These are phyloP conservation scores for Dothideomycetes sp. DNA, from an alignment of 2,329 filamentous ascomycete genomes.

Conservation along the genomic window DNA sequence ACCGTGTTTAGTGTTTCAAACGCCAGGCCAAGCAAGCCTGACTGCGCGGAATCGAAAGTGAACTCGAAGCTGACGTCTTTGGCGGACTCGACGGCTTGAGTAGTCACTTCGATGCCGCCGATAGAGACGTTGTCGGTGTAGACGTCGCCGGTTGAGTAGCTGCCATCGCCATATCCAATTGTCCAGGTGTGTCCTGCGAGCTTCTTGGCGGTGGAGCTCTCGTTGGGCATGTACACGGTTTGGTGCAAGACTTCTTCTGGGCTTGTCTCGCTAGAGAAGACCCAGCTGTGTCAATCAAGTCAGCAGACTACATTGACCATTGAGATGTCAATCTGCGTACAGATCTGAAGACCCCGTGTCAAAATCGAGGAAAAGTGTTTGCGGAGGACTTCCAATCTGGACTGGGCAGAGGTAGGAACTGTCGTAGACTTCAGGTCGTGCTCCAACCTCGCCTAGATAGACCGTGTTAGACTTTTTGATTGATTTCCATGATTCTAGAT, in stretches of 20 bases:
- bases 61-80: conserved; percentile 45
- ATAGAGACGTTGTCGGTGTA: conserved; percentile 55
- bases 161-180: conserved; percentile 56
- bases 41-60: conserved; percentile 38
- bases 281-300: no score
- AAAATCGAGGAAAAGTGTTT: conserved; percentile 52
- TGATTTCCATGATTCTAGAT: no score
- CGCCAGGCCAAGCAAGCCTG: conserved; percentile 50
- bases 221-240: conserved; percentile 48
- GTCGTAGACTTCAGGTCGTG: conserved; percentile 2
- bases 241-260: conserved; percentile 38
- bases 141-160: conserved; percentile 52
- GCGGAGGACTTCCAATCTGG: conserved; percentile 52
- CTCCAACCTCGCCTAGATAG: no score
- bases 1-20: conserved; percentile 51
- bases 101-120: conserved; percentile 45
- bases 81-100: conserved; percentile 57
- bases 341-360: conserved; percentile 61
- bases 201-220: conserved; percentile 34
- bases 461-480: no score
- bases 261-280: no score
- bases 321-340: conserved; percentile 57
- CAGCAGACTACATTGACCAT: no score
- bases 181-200: conserved; percentile 44
- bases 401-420: conserved; percentile 40